Evolutionary conservation across 2,329 filamentous ascomycete species (phyloP), one percentile per base, ranked within the genome.

Genomic region (Penicillium sp.): DNA sequence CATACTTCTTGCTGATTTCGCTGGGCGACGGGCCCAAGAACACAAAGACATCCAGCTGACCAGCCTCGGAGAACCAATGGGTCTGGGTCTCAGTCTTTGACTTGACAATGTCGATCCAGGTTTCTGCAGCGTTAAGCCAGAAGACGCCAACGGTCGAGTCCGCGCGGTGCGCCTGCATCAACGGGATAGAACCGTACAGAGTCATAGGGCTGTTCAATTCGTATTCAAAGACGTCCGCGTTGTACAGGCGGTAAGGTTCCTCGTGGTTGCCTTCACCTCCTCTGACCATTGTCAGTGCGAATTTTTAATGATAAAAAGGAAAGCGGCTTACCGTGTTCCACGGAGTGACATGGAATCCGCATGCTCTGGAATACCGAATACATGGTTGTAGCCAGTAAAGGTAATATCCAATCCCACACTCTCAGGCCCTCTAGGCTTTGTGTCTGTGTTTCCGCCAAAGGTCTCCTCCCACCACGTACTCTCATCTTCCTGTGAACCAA

Each of bases 201-300:
- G 95, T 98, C 95, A 99, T 99, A 0, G 95, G 93, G 77, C 93
- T 98, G 78, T 98, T 91, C 70, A 97, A 86, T 70, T 97, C 90
- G 76, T 99, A 99, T 80, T 99, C 95, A 70, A 99, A 99, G 11
- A 99, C 95, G 75, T 99, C 95, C 35, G 92, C 86, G 77, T 99
- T 99, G 82, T 97, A 97, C 77, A 99, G 80, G 44, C 95, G 88
- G 80, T 99, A 99, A 0, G 95, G 95, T 65, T 99, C 92, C 9
- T 85, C 83, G 77, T 95, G 92, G 70, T 92, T 91, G 64, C 91
- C 92, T 21, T 92, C 87, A 26, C 93, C 93, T 56, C 94, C 95
- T 58, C 83, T 84, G 61, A 54, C 11, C 6, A 44, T 29, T 47
- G 65, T 78, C 59, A 76, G 73, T 47, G 54, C 13, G 21, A 21